Base-by-base conservation (phyloP, 192 early-diverging fungal species). In the Coemansia sp. region DNA sequence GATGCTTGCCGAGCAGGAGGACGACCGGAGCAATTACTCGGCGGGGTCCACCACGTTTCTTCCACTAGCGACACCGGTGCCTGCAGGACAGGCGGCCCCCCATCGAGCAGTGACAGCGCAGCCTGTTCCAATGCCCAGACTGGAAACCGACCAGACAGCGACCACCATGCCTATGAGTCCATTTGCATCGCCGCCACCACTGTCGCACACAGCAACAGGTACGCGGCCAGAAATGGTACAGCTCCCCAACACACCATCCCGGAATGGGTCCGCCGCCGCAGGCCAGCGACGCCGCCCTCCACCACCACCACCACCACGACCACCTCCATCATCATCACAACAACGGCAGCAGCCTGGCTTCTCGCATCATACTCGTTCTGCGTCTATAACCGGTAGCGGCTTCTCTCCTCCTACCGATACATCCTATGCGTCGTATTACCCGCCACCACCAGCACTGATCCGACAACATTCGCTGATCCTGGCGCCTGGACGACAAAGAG, bases 401-500 rank as follows among this genome's bases (percentile, higher is more conserved):
- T 6, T 1, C 50, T 11, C 5, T 11, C 1, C 38, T 13, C 38
- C 38, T 41, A 41, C 17, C 13, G 38, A 41, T 4, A 31, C 52
- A 29, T 25, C 3, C 50, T 52, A 33, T 30, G 28, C 10, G 10
- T 17, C 30, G 7, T 31, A 54, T n/a, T 54, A 54, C 22, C 52
- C 41, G 31, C 52, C 29, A 27, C 53, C 65, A 2, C 69, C 61
- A 4, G 14, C 23, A 13, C 45, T 48, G 20, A 25, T 25, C 2
- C 45, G 45, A 23, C 45, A 15, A 6, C 22, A 8, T 9, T 48
- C 45, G 45, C 40, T 54, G 28, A 33, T 55, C 15, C 41, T 41
- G 22, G 65, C 28, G 29, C 23, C 52, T 6, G 52, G 29, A 1
- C 65, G 75, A 30, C 56, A 62, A 22, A 65, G 70, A 30, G 63